A percentile compares a stretch with the other conserved stretches of the same genome.
These are phyloP conservation scores for Tetrahymena elliotti DNA, from an alignment of 73 alveolate genomes.

Conservation along the genomic window DNA sequence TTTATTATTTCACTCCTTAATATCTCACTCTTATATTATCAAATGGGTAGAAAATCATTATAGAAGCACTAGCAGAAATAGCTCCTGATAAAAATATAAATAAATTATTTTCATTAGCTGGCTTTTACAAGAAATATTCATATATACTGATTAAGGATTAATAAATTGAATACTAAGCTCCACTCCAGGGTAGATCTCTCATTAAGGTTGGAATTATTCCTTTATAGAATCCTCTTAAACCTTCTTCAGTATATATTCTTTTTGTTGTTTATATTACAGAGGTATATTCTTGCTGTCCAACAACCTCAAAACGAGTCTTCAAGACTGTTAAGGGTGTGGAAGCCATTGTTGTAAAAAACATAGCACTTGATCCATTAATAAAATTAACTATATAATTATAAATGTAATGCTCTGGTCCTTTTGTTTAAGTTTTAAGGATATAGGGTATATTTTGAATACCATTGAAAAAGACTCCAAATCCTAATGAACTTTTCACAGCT, in stretches of 20 bases:
- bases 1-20: neutral
- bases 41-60: slow-evolving; percentile 18
- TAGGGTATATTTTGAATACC: neutral
- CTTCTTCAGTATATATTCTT: slow-evolving; percentile 16
- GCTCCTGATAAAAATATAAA: neutral
- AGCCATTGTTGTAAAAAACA: neutral
- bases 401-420: slow-evolving; percentile 7
- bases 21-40: slow-evolving; percentile 18
- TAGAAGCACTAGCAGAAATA: slow-evolving; percentile 1
- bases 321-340: slow-evolving; percentile 8
- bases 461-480: slow-evolving; percentile 11
- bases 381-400: neutral
- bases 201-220: slow-evolving; percentile 28
- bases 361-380: slow-evolving; percentile 12
- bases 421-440: neutral
- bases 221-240: slow-evolving; percentile 18
- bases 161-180: slow-evolving; percentile 14
- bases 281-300: slow-evolving; percentile 6
- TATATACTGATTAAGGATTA: neutral
- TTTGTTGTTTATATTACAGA: neutral
- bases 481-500: slow-evolving; percentile 6
- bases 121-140: neutral
- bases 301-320: slow-evolving; percentile 18
- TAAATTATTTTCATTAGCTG: neutral
- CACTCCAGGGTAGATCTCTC: slow-evolving; percentile 24